Percentiles rank a stretch among this genome's conserved stretches.
phyloP scores from a whole-genome alignment of 2,329 filamentous ascomycete species.

The Akanthomyces dipterigenus region DNA sequence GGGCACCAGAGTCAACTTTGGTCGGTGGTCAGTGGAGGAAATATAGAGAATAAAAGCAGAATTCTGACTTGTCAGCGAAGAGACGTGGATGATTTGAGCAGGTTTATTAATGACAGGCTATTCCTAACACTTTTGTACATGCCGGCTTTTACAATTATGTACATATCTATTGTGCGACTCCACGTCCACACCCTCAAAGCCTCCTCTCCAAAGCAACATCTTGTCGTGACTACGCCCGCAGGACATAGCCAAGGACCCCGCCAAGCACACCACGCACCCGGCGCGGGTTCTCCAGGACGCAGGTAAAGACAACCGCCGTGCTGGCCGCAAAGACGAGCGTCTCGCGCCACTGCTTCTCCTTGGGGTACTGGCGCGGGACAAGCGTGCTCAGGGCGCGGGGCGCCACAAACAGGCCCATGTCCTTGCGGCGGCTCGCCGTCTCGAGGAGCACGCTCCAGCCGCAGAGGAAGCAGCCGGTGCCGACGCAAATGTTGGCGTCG shows the following conservation, averaged over 20 bases:
- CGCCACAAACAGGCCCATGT: slow-evolving; percentile 74
- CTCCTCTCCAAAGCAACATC: not conserved
- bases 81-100: not conserved
- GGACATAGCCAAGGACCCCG: slow-evolving; percentile 45
- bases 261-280: slow-evolving; percentile 65
- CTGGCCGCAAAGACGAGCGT: slow-evolving; percentile 59
- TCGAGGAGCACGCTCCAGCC: slow-evolving; percentile 79
- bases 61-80: not conserved
- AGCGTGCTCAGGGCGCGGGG: slow-evolving; percentile 70
- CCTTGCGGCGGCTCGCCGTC: slow-evolving; percentile 56
- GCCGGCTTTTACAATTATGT: not conserved
- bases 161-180: not conserved
- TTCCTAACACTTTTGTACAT: not conserved
- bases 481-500: slow-evolving; percentile 61
- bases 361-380: slow-evolving; percentile 61
- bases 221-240: slow-evolving; percentile 22
- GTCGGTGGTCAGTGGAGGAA: not conserved
- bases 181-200: not conserved
- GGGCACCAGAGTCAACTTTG: slow-evolving; percentile 1
- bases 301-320: slow-evolving; percentile 63
- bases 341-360: slow-evolving; percentile 60
- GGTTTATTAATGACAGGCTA: not conserved
- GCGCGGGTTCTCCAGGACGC: slow-evolving; percentile 52
- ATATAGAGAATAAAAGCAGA: not conserved
- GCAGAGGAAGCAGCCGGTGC: slow-evolving; percentile 65